phyloP scores from a whole-genome alignment of 768 basidiomycete species.

The Serendipita sp. region DNA sequence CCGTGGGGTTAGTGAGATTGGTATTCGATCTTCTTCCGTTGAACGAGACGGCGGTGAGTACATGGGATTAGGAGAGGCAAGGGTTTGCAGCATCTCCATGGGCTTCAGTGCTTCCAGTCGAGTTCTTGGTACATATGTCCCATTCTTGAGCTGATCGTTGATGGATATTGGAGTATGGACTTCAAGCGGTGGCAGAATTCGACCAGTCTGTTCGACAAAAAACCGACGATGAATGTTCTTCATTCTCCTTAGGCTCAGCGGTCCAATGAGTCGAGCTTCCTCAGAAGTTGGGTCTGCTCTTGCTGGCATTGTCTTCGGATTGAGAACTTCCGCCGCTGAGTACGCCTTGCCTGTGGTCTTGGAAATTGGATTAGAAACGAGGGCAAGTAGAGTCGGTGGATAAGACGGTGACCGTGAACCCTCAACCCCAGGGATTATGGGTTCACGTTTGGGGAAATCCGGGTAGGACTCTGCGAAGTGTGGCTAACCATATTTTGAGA shows the following conservation, averaged over 20 bases:
- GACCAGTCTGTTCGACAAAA: constrained; percentile 38
- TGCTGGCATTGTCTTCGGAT: constrained; percentile 41
- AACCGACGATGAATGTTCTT: constrained; percentile 58
- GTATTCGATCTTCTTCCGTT: background rate
- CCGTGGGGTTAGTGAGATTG: no score
- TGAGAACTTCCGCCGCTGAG: constrained; percentile 24
- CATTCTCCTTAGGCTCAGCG: constrained; percentile 57
- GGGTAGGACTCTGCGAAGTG: constrained; percentile 32
- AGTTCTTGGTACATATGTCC: background rate
- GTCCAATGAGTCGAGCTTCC: constrained; percentile 45
- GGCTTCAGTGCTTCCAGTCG: background rate
- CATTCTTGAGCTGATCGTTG: constrained; percentile 5
- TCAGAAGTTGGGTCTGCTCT: constrained; percentile 41
- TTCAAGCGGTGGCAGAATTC: constrained; percentile 46
- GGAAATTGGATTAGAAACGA: constrained; percentile 41
- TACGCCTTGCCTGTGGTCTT: constrained; percentile 31
- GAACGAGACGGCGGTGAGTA: background rate
- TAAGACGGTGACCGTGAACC: constrained; percentile 50
- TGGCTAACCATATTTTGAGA: constrained; percentile 10
- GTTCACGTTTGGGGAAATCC: constrained; percentile 24
- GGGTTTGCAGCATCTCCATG: background rate
- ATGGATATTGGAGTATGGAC: constrained; percentile 16
- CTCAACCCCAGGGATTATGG: constrained; percentile 35
- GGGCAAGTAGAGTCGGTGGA: constrained; percentile 42
- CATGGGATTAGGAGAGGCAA: background rate